Base-by-base conservation (phyloP, 495 filamentous ascomycete genomes). In the Penicillium paxilli region DNA sequence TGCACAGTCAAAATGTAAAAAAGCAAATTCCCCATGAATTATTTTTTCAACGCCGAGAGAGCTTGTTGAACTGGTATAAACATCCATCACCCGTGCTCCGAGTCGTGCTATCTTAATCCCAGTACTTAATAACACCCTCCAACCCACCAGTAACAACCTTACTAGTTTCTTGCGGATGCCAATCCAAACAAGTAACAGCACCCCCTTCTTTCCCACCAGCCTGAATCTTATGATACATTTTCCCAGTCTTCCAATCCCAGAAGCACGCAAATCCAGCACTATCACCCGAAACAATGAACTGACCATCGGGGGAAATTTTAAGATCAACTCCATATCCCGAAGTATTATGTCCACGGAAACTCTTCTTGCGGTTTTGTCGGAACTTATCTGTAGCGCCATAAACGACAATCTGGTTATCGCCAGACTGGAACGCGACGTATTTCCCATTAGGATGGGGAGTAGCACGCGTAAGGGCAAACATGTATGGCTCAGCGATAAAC, bases 161-260 rank as follows among this genome's bases (percentile, higher is more conserved):
- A 66, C 87, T 91, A 6, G 87, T 93, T 78, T 98, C 95, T 75
- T 96, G 88, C 26, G 92, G 91, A 74, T 96, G 92, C 92, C 92
- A 98, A 69, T 88, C 87, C 42, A 91, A 76, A 60, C 85, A 89
- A 44, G 89, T 90, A 38, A 96, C 82, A 12, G 93, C 83, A 5
- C 87, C 85, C 4, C 76, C 76, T 32, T 79, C 76, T 49, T 78
- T 78, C 9, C 76, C 79, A 49, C 86, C 83, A 2, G 90, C 92
- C 70, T 87, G 77, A 49, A 98, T 83, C 83, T 98, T 98, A 71
- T 94, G 89, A 70, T 88, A 96, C 90, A 98, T 90, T 74, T 96
- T 98, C 63, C 92, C 91, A 32, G 91, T 96, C 83, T 98, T 98
- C 85, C 90, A 98, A 69, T 97, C 93, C 92, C 92, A 98, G 75